Percentiles rank a stretch among this genome's conserved stretches.
These are phyloP conservation scores for Naganishia cerealis DNA, from an alignment of 1,284 basidiomycete genomes.

Conservation along the genomic window DNA sequence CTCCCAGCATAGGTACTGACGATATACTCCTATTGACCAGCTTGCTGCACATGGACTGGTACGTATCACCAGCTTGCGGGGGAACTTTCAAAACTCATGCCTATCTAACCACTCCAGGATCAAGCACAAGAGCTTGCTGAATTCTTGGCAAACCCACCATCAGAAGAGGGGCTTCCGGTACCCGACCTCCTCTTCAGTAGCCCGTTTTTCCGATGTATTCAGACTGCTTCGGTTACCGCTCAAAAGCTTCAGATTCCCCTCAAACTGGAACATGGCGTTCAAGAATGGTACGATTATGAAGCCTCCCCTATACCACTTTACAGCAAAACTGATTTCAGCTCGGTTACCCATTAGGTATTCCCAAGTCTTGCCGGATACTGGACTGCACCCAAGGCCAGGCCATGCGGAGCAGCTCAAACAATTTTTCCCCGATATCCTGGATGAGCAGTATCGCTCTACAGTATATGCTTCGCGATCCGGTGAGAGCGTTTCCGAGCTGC, in stretches of 20 bases:
- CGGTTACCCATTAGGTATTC: conserved; percentile 44
- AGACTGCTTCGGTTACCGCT: conserved; percentile 55
- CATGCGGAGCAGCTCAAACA: conserved; percentile 38
- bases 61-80: background rate
- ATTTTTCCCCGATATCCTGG: conserved; percentile 45
- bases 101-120: conserved; percentile 14
- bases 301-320: background rate
- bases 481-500: conserved; percentile 54
- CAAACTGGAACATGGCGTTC: conserved; percentile 55
- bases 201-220: conserved; percentile 58
- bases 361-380: conserved; percentile 41
- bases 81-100: conserved; percentile 37
- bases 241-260: conserved; percentile 46
- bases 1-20: background rate
- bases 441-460: conserved; percentile 50
- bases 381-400: conserved; percentile 50
- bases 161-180: conserved; percentile 39
- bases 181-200: conserved; percentile 49
- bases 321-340: background rate
- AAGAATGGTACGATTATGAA: conserved; percentile 54
- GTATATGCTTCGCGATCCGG: conserved; percentile 54
- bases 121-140: conserved; percentile 42
- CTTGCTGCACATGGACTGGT: conserved; percentile 56
- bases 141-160: conserved; percentile 37
- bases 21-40: conserved; percentile 27